Conservation (phyloP, 768 basidiomycete genomes). For the Termitomyces heimii region DNA sequence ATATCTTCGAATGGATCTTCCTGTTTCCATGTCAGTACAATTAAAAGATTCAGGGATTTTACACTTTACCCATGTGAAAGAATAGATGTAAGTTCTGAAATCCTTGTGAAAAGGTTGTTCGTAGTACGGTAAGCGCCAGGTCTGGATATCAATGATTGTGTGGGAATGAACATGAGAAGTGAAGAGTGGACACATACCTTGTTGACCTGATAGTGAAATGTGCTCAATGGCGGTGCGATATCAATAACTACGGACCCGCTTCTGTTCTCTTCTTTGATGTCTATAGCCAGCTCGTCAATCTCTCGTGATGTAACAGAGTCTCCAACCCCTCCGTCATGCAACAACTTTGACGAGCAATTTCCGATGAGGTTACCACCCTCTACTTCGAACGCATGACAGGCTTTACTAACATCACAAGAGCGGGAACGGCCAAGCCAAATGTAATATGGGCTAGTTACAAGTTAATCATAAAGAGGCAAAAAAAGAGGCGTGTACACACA, state of each 20-base stretch:
- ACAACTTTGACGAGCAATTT: constrained; percentile 36
- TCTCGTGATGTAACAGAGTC: constrained; percentile 35
- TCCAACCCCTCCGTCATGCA: constrained; percentile 26
- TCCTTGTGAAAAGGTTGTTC: constrained; percentile 66
- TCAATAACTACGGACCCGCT: constrained; percentile 28
- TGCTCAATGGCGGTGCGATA: constrained; percentile 48
- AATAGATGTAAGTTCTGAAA: constrained; percentile 57
- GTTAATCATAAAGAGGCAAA: background rate
- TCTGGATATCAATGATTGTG: constrained; percentile 22
- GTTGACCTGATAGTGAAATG: constrained; percentile 58
- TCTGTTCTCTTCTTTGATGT: constrained; percentile 18
- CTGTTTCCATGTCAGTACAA: constrained; percentile 18
- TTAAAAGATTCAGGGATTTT: background rate
- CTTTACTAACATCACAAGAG: constrained; percentile 48
- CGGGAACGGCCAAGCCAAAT: constrained; percentile 72
- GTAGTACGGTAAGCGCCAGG: constrained; percentile 68
- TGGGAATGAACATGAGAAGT: background rate
- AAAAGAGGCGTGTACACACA: constrained; percentile 25
- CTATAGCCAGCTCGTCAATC: constrained; percentile 31
- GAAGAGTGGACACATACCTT: constrained; percentile 25
- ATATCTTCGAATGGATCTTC: constrained; percentile 78
- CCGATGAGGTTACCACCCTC: constrained; percentile 57
- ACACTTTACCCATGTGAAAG: constrained; percentile 50
- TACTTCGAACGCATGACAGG: constrained; percentile 55
- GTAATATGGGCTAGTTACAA: constrained; percentile 50